Base-by-base conservation (phyloP, 306 rosid species). In the Arachis stenosperma region DNA sequence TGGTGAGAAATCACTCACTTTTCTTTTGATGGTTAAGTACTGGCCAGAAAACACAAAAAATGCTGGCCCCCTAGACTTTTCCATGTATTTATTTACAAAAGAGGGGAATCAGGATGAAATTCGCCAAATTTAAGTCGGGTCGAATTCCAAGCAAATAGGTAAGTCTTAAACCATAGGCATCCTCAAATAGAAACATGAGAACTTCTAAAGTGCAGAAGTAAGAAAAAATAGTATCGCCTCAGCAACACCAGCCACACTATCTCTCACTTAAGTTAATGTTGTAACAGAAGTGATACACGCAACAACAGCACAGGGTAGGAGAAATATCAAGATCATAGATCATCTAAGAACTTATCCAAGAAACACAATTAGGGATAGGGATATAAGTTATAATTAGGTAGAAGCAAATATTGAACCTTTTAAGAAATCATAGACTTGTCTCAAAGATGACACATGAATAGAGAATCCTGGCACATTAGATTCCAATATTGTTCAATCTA, bases 381-480 rank as follows among this genome's bases (percentile, higher is more conserved):
- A 36, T 15, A 52, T 30, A 65, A 22, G 27, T 5, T 42, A 55
- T 17, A 33, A 10, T 30, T 43, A 22, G 27, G n/a, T 56, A 66
- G 73, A 39, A 55, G 52, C 41, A 37, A 54, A 75, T 30, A 56
- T 58, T 43, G 67, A 2, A 66, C 60, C 14, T 33, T 44, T 11
- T 12, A 46, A 47, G 68, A 50, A 10, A 33, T 46, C 43, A 7
- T 57, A 37, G 68, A 46, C 44, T 33, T 17, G 10, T 42, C 55
- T 29, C 4, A 36, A 2, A 42, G 67, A 13, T 43, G 73, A 2
- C 15, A 66, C 79, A 55, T 55, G 15, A 55, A 53, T 74, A 61
- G 54, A 73, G n/a, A 73, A 51, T 8, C 52, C 62, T 30, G 13
- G 47, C 47, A 10, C 6, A 7, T 11, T 42, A n/a, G 65, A 37